These are phyloP conservation scores for Lentinula raphanica DNA, from an alignment of 768 basidiomycete species.

Conservation along the genomic window DNA sequence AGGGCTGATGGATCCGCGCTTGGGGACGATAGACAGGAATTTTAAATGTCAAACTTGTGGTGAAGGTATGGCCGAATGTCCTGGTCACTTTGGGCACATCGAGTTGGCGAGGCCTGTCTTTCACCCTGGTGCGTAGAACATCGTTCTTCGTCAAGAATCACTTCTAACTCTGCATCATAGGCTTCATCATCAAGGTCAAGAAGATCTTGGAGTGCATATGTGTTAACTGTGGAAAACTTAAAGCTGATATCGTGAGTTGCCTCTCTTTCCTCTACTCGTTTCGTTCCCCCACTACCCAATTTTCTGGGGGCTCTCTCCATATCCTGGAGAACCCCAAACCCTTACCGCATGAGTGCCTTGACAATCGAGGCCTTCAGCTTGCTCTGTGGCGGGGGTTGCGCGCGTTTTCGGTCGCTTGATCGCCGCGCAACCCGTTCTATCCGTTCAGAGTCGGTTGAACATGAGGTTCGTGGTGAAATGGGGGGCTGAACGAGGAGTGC, in stretches of 20 bases:
- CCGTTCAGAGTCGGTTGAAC: constrained; percentile 76
- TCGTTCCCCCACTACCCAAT: constrained; percentile 92
- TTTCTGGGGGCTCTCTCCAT: constrained; percentile 98
- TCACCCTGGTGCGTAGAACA: constrained; percentile 76
- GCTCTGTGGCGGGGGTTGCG: constrained; percentile 62
- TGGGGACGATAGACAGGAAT: constrained; percentile 96
- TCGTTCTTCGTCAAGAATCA: not conserved
- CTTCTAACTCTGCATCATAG: constrained; percentile 28
- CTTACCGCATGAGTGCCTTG: constrained; percentile 71
- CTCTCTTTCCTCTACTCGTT: constrained; percentile 81
- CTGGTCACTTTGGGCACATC: constrained; percentile 98
- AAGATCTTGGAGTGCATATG: constrained; percentile 99
- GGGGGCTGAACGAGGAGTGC: constrained; percentile 97
- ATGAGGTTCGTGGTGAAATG: constrained; percentile 92
- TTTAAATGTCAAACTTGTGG: constrained; percentile 99
- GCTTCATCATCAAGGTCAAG: constrained; percentile 98
- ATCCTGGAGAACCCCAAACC: constrained; percentile 92
- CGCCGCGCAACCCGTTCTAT: constrained; percentile 72
- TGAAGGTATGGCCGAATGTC: constrained; percentile 99
- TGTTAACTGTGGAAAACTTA: constrained; percentile 96
- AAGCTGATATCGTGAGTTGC: constrained; percentile 94
- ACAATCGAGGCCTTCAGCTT: constrained; percentile 81
- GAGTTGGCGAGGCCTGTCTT: constrained; percentile 96
- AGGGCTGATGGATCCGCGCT: constrained; percentile 95
- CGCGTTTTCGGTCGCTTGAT: constrained; percentile 95